Evolutionary conservation across 805 yeast genomes (phyloP), one percentile per base, ranked within the genome.

Genomic region (Candida railenensis): DNA sequence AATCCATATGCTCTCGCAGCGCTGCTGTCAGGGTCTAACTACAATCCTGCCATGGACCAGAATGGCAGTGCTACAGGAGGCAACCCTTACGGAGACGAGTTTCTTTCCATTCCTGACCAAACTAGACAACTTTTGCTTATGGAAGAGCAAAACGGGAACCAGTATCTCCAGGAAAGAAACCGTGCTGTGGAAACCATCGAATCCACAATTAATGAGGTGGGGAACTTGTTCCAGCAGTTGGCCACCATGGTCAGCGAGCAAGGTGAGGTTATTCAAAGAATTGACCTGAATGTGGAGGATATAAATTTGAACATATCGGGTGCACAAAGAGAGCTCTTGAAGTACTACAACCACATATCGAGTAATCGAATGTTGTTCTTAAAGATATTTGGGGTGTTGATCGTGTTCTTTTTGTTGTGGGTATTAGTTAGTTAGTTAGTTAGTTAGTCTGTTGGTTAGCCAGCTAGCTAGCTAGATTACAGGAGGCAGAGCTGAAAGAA

Each of bases 171-270:
- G 57, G 94, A 87, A 54, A 78, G 99, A 58, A 85, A 83, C 56
- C 65, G 83, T 40, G 99, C 99, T 0, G 97, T 94, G 43, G 98
- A 92, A 61, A 89, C 97, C 0, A 94, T 94, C 43, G 99, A 94
- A 63, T 79, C 89, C n/a, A 94, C 99, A 0, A 94, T 94, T 50
- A 92, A 92, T 59, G 98, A 94, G 65, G 96, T 94, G 42, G 99
- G 99, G 37, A 86, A 87, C 42, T 75, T 94, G 49, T 94, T 94
- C 70, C 92, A 88, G 57, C 99, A 94, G 66, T 75, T 94, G 56
- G 96, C 98, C 3, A 86, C 96, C 1, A 92, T 94, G 98, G 97
- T 94, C 5, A 90, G 88, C 51, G 98, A 94, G 65, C 99, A 94
- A 67, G 92, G 98, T 36, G 99, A 94, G 57, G 87, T 87, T 14